Evolutionary conservation across 2,329 filamentous ascomycete species (phyloP).

Genomic region (Elsinoe fawcettii): DNA sequence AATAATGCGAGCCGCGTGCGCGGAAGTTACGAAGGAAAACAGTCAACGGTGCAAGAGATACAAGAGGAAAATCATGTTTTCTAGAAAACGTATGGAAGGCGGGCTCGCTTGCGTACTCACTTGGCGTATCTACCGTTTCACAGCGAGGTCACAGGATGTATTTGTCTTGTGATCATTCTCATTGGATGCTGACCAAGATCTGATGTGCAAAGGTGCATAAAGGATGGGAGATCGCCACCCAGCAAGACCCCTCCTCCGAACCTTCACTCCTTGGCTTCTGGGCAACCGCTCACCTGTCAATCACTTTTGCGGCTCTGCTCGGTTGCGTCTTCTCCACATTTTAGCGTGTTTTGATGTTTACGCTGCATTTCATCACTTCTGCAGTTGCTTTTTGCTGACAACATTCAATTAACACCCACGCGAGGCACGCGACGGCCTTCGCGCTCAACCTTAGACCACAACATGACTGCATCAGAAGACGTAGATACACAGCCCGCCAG

Average conservation of each 20-base stretch:
- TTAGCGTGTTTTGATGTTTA: conserved; percentile 12
- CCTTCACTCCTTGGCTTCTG: neutral
- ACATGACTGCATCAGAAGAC: neutral
- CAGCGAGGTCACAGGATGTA: neutral
- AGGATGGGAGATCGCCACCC: conserved; percentile 3
- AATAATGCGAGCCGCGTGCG: neutral
- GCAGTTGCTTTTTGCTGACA: neutral
- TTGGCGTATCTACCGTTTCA: conserved; percentile 9
- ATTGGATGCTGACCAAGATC: conserved; percentile 2
- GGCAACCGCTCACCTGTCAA: neutral
- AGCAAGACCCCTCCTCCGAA: neutral
- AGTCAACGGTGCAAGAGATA: conserved; percentile 2
- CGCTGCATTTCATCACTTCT: conserved; percentile 3
- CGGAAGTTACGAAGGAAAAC: conserved; percentile 3
- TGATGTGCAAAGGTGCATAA: conserved; percentile 2
- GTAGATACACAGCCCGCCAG: neutral
- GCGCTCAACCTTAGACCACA: neutral
- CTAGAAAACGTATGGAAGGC: neutral
- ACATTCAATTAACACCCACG: neutral
- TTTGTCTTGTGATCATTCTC: neutral
- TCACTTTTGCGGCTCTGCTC: neutral
- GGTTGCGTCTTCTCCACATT: conserved; percentile 4
- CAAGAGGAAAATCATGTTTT: neutral
- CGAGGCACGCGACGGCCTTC: neutral
- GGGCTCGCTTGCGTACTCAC: conserved; percentile 9